Percentiles rank a stretch among this genome's conserved stretches.
Evolutionary conservation across 768 basidiomycete genomes (phyloP).

Genomic region (Goffeauzyma gilvescens): DNA sequence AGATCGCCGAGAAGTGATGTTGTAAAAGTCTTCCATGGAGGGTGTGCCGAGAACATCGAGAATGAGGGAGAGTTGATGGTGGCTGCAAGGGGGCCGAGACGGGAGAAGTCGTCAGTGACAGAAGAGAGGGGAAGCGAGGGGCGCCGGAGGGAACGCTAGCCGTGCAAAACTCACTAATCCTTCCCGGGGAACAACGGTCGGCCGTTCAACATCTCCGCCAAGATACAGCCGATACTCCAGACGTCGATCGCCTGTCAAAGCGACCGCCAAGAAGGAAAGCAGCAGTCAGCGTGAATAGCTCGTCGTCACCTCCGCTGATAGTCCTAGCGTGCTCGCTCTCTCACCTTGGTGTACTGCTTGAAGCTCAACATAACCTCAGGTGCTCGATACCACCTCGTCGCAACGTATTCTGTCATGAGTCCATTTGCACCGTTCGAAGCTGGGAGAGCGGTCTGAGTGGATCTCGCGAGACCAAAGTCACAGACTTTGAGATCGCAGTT

Average conservation of each 20-base stretch:
- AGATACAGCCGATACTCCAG: conserved; percentile 35
- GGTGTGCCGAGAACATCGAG: conserved; percentile 94
- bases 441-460: conserved; percentile 14
- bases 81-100: conserved; percentile 38
- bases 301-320: too few relatives aligned
- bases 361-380: conserved; percentile 88
- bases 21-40: conserved; percentile 91
- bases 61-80: conserved; percentile 87
- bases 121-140: background rate
- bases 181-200: conserved; percentile 93
- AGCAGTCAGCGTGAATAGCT: too few relatives aligned
- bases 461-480: conserved; percentile 47
- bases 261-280: too few relatives aligned
- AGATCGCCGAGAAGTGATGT: conserved; percentile 76
- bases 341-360: conserved; percentile 87
- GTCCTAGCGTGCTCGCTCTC: too few relatives aligned
- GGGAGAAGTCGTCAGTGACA: background rate
- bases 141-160: background rate
- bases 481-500: conserved; percentile 75
- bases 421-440: conserved; percentile 16
- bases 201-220: conserved; percentile 89
- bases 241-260: conserved; percentile 34
- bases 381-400: conserved; percentile 57
- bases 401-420: conserved; percentile 45
- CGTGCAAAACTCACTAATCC: conserved; percentile 41